phyloP scores from a whole-genome alignment of 768 basidiomycete species.

The Lanmaoa pseudosensibilis region DNA sequence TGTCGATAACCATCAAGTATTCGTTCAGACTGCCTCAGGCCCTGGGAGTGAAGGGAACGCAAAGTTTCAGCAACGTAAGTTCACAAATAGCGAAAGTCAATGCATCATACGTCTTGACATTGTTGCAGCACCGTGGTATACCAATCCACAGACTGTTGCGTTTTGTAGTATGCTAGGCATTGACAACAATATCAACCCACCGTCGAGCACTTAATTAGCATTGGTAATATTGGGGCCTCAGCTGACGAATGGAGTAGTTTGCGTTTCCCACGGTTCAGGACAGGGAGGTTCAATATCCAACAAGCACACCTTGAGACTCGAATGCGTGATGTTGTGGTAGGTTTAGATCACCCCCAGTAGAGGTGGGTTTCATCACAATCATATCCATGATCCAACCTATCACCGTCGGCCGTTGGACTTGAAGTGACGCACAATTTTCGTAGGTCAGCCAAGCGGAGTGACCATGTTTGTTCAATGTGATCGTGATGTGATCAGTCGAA shows the following conservation, averaged over 20 bases:
- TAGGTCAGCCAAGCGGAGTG: neutral
- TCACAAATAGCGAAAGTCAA: neutral
- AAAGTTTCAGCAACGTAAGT: constrained; percentile 43
- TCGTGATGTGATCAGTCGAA: neutral
- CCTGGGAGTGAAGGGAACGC: constrained; percentile 41
- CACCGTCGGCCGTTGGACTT: too few species aligned
- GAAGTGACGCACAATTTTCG: too few species aligned
- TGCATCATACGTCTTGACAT: constrained; percentile 3
- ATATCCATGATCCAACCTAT: too few species aligned
- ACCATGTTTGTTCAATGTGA: neutral
- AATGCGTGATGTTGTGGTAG: too few species aligned
- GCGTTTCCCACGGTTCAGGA: neutral
- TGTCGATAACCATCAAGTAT: constrained; percentile 62
- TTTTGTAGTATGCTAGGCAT: constrained; percentile 81
- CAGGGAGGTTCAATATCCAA: neutral
- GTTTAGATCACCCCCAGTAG: too few species aligned
- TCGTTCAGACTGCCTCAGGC: constrained; percentile 65
- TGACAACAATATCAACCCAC: constrained; percentile 62
- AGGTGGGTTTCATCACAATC: too few species aligned
- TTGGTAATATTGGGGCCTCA: neutral
- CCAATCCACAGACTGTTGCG: constrained; percentile 87
- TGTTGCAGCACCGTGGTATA: constrained; percentile 66
- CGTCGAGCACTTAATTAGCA: constrained; percentile 8
- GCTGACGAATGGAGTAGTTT: neutral
- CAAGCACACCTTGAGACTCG: too few species aligned